A percentile compares a stretch with the other conserved stretches of the same genome.
Conservation (phyloP, 1,139 yeast species). For the Pichia norvegensis region DNA sequence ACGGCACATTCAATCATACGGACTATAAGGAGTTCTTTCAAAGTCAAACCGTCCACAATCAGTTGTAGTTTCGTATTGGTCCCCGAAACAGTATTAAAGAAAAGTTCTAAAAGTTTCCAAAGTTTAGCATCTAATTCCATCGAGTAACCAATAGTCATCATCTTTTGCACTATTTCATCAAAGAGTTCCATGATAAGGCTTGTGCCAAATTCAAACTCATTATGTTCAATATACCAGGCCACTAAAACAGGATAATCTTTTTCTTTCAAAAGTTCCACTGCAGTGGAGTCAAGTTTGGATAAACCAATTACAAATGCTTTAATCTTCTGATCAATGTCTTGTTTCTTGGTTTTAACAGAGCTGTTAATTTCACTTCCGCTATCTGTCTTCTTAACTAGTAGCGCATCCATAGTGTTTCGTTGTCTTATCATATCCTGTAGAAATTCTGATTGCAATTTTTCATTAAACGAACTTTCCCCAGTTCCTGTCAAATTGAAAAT, state of each 20-base stretch:
- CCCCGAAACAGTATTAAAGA: slow-evolving; percentile 32
- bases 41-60: slow-evolving; percentile 11
- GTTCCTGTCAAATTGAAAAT: slow-evolving; percentile 17
- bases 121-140: slow-evolving; percentile 16
- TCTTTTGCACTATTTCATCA: slow-evolving; percentile 1
- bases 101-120: slow-evolving; percentile 31
- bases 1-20: slow-evolving; percentile 23
- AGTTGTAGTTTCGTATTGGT: slow-evolving; percentile 2
- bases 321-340: slow-evolving; percentile 2
- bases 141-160: slow-evolving; percentile 8
- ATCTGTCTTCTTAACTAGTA: background rate
- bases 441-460: slow-evolving; percentile 28
- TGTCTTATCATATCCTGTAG: slow-evolving; percentile 25
- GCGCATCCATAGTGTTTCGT: background rate
- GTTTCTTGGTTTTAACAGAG: background rate
- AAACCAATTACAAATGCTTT: slow-evolving; percentile 16
- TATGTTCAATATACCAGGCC: slow-evolving; percentile 17
- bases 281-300: slow-evolving; percentile 18
- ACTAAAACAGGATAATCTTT: slow-evolving; percentile 26
- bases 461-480: slow-evolving; percentile 6
- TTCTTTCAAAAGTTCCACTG: slow-evolving; percentile 27
- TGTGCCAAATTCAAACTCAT: slow-evolving; percentile 15
- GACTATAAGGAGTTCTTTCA: slow-evolving; percentile 21
- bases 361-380: background rate
- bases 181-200: slow-evolving; percentile 16